These are phyloP conservation scores for Pseudonectria foliicola DNA, from an alignment of 2,329 filamentous ascomycete genomes.

Conservation along the genomic window DNA sequence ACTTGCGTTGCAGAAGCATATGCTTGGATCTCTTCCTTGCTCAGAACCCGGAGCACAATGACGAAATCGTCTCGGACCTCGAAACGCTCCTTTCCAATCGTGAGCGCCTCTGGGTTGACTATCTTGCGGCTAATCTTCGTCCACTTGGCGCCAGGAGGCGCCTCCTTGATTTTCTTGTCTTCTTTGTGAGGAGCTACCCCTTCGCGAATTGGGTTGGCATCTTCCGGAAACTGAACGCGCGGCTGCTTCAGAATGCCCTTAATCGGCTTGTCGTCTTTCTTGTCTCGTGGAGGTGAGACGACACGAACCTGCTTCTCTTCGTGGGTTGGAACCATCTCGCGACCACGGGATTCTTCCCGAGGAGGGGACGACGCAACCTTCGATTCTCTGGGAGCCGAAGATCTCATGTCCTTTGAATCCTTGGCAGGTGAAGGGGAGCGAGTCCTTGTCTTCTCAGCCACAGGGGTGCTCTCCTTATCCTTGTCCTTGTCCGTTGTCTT, in stretches of 20 bases:
- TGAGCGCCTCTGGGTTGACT: conserved; percentile 83
- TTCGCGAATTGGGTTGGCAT: conserved; percentile 74
- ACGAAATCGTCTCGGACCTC: conserved; percentile 92
- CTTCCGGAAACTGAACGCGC: conserved; percentile 77
- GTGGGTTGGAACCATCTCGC: conserved; percentile 28
- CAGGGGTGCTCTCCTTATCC: conserved; percentile 14
- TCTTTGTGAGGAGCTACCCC: conserved; percentile 93
- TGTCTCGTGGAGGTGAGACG: conserved; percentile 62
- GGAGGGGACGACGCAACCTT: conserved; percentile 8
- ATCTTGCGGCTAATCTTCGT: conserved; percentile 85
- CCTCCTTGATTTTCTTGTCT: conserved; percentile 62
- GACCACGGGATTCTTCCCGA: conserved; percentile 33
- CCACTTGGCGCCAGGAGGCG: conserved; percentile 76
- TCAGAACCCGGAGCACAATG: conserved; percentile 82
- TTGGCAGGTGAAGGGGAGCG: conserved; percentile 16
- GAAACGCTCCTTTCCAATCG: conserved; percentile 80
- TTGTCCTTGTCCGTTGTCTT: conserved; percentile 19
- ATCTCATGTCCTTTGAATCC: conserved; percentile 6
- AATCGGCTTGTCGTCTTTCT: conserved; percentile 59
- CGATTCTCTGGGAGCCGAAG: conserved; percentile 2
- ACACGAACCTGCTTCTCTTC: conserved; percentile 53
- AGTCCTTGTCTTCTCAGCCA: conserved; percentile 18
- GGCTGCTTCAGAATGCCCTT: conserved; percentile 84
- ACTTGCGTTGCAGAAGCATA: conserved; percentile 77
- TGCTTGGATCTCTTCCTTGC: conserved; percentile 81